Evolutionary conservation across 176 grass and related monocot species (phyloP).

Genomic region (Ensete glaucum): DNA sequence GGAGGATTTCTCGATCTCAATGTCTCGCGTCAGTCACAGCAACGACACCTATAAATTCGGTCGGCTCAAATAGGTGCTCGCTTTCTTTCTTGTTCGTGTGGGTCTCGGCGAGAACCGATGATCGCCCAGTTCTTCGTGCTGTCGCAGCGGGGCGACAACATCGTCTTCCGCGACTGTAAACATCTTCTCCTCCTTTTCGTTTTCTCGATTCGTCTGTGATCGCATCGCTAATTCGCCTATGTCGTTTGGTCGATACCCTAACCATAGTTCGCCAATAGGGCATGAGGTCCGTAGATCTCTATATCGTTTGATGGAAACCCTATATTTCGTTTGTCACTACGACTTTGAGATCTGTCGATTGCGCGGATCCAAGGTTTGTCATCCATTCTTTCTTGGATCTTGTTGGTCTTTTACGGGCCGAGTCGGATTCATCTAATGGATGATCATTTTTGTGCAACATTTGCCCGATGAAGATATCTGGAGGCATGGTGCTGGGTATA

Average conservation of each 20-base stretch:
- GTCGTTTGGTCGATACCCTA: background rate
- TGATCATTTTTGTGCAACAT: background rate
- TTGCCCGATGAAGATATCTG: background rate
- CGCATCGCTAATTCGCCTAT: background rate
- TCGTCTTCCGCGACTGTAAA: slow-evolving; percentile 13
- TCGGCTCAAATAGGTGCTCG: too few relatives aligned
- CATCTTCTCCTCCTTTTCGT: background rate
- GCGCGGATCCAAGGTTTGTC: background rate
- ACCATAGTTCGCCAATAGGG: background rate
- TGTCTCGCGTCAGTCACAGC: too few relatives aligned
- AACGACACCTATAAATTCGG: too few relatives aligned
- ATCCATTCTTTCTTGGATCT: background rate
- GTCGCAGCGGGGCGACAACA: slow-evolving; percentile 8
- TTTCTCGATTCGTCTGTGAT: background rate
- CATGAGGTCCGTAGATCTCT: background rate
- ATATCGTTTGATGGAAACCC: background rate
- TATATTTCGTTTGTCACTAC: background rate
- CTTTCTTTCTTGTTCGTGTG: too few relatives aligned
- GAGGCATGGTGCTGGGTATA: background rate
- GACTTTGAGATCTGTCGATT: background rate
- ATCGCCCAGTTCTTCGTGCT: slow-evolving; percentile 16
- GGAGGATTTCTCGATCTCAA: too few relatives aligned
- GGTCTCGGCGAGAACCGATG: background rate
- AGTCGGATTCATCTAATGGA: background rate
- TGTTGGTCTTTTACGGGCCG: background rate